These are phyloP conservation scores for Pichia sp. DNA, from an alignment of 1,139 yeast species.

Conservation along the genomic window DNA sequence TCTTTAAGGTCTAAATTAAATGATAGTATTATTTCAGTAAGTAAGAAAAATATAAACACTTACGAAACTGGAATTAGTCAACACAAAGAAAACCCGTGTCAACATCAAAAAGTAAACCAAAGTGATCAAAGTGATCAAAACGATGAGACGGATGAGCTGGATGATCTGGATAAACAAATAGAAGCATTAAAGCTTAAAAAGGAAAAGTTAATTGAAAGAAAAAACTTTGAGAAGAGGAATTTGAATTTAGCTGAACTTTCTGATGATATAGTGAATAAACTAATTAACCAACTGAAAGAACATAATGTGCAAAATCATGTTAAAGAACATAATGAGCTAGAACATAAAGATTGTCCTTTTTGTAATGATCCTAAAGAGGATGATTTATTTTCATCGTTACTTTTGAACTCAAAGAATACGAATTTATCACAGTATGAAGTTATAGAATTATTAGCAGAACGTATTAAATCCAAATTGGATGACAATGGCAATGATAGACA, in stretches of 20 bases:
- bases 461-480: conserved; percentile 8
- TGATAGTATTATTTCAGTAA: neutral
- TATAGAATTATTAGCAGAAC: conserved; percentile 13
- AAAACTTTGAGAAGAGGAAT: neutral
- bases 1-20: conserved; percentile 5
- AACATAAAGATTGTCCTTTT: conserved; percentile 12
- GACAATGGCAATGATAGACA: conserved; percentile 3
- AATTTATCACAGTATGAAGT: conserved; percentile 5
- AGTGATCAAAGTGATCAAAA: conserved; percentile 5
- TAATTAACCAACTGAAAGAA: conserved; percentile 6
- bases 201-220: conserved; percentile 8
- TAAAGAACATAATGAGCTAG: neutral
- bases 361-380: conserved; percentile 4
- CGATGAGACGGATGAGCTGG: conserved; percentile 11
- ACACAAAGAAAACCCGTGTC: too few species aligned
- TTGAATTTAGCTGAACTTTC: conserved; percentile 2
- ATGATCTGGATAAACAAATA: conserved; percentile 15
- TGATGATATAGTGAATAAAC: conserved; percentile 10
- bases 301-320: conserved; percentile 3
- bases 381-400: neutral
- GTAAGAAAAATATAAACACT: too few species aligned
- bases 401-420: neutral
- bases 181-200: conserved; percentile 16
- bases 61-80: too few species aligned
- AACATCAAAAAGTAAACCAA: too few species aligned